These are phyloP conservation scores for Candida freyschussii DNA, from an alignment of 1,139 yeast species.

Conservation along the genomic window DNA sequence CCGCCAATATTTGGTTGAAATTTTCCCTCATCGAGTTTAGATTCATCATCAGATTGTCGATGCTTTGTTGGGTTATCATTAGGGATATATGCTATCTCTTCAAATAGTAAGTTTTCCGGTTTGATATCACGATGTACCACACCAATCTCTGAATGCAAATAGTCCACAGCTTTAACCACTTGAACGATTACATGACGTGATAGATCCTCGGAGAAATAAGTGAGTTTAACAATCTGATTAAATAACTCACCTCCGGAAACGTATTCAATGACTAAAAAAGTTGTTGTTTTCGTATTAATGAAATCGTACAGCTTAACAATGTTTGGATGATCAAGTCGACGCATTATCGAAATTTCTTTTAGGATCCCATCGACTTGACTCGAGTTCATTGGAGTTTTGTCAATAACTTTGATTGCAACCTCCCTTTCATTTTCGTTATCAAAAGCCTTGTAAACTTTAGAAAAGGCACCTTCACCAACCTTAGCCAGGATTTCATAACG, in stretches of 20 bases:
- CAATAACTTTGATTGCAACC: slow-evolving; percentile 83
- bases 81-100: slow-evolving; percentile 61
- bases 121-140: slow-evolving; percentile 90
- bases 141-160: slow-evolving; percentile 70
- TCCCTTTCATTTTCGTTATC: slow-evolving; percentile 14
- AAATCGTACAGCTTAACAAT: slow-evolving; percentile 67
- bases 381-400: slow-evolving; percentile 49
- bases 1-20: slow-evolving; percentile 76
- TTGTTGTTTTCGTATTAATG: slow-evolving; percentile 56
- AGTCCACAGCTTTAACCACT: slow-evolving; percentile 75
- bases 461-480: slow-evolving; percentile 87
- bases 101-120: slow-evolving; percentile 85
- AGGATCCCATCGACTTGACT: slow-evolving; percentile 39
- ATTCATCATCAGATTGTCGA: slow-evolving; percentile 62
- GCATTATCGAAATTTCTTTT: slow-evolving; percentile 71
- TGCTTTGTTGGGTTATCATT: slow-evolving; percentile 35
- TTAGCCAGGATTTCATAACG: slow-evolving; percentile 31
- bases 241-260: slow-evolving; percentile 93
- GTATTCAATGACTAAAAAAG: slow-evolving; percentile 77
- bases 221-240: slow-evolving; percentile 85
- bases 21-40: slow-evolving; percentile 82
- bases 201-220: slow-evolving; percentile 84
- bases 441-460: slow-evolving; percentile 71
- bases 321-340: slow-evolving; percentile 54
- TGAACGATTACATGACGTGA: slow-evolving; percentile 82